These are phyloP conservation scores for Penicillium expansum DNA, from an alignment of 2,329 filamentous ascomycete species.

Conservation along the genomic window DNA sequence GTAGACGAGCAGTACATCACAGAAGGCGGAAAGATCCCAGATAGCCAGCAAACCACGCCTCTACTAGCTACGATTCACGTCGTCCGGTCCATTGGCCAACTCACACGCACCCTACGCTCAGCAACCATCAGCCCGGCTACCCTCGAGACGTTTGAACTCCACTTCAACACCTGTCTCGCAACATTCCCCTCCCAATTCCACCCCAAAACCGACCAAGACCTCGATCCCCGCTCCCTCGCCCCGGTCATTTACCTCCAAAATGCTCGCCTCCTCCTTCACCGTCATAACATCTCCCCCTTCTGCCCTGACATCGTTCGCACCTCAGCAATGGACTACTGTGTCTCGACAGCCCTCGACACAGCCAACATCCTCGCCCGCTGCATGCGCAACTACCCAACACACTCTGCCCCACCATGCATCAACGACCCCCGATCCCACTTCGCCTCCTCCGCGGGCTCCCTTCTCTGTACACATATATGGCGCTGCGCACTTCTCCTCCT, in stretches of 20 bases:
- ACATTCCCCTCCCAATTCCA: conserved; percentile 75
- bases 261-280: conserved; percentile 78
- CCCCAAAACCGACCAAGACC: conserved; percentile 60
- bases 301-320: conserved; percentile 65
- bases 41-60: conserved; percentile 61
- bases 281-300: conserved; percentile 77
- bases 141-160: conserved; percentile 74
- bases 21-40: conserved; percentile 47
- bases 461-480: conserved; percentile 82
- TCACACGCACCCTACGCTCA: conserved; percentile 69
- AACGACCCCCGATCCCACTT: conserved; percentile 56
- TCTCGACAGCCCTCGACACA: conserved; percentile 72
- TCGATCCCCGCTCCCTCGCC: conserved; percentile 72
- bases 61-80: conserved; percentile 79
- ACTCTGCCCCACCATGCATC: conserved; percentile 21
- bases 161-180: conserved; percentile 72
- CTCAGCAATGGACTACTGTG: conserved; percentile 74
- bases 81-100: conserved; percentile 69
- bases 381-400: conserved; percentile 42
- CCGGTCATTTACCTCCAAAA: conserved; percentile 78
- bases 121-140: conserved; percentile 64
- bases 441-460: conserved; percentile 66
- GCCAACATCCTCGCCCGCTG: conserved; percentile 70
- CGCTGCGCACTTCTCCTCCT: conserved; percentile 79
- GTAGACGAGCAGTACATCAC: conserved; percentile 69